These are phyloP conservation scores for Pilaira anomala DNA, from an alignment of 192 early-diverging fungal species.

Conservation along the genomic window DNA sequence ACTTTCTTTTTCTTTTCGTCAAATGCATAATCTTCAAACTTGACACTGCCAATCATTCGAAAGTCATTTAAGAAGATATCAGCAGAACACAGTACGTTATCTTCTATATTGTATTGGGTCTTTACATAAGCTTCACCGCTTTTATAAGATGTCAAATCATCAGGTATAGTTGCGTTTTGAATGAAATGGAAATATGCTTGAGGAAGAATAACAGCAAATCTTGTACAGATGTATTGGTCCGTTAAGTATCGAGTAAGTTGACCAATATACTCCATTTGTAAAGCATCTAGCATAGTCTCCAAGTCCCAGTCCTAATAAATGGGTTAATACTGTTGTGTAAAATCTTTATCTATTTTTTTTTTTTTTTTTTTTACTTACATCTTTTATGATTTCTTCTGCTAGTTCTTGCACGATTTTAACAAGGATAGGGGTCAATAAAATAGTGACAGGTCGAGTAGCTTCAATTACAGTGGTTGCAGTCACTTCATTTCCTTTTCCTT, in stretches of 20 bases:
- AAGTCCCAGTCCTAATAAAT: slow-evolving; percentile 55
- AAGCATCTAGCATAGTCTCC: slow-evolving; percentile 62
- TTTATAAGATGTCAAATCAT: slow-evolving; percentile 45
- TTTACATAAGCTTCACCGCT: slow-evolving; percentile 48
- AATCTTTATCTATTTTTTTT: neutral
- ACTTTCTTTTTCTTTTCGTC: slow-evolving; percentile 44
- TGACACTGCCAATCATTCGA: slow-evolving; percentile 46
- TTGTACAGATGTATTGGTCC: slow-evolving; percentile 46
- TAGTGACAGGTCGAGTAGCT: slow-evolving; percentile 49
- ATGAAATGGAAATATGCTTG: slow-evolving; percentile 61
- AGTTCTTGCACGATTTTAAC: slow-evolving; percentile 66
- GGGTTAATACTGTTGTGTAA: neutral
- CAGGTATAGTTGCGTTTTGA: slow-evolving; percentile 70
- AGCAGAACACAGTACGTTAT: slow-evolving; percentile 59
- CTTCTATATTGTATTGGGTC: slow-evolving; percentile 55
- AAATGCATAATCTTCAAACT: slow-evolving; percentile 49
- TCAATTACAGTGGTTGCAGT: slow-evolving; percentile 49
- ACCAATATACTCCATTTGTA: slow-evolving; percentile 61
- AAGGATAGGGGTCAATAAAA: slow-evolving; percentile 66
- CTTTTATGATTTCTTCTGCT: slow-evolving; percentile 52
- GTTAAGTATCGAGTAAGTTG: slow-evolving; percentile 51
- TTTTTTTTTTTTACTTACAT: slow-evolving; percentile 40
- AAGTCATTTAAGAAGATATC: slow-evolving; percentile 58
- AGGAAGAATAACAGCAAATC: slow-evolving; percentile 54
- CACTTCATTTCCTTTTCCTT: slow-evolving; percentile 39